A percentile compares a stretch with the other conserved stretches of the same genome.
Conservation (phyloP, 2,329 filamentous ascomycete genomes). For the Claviceps paspali region DNA sequence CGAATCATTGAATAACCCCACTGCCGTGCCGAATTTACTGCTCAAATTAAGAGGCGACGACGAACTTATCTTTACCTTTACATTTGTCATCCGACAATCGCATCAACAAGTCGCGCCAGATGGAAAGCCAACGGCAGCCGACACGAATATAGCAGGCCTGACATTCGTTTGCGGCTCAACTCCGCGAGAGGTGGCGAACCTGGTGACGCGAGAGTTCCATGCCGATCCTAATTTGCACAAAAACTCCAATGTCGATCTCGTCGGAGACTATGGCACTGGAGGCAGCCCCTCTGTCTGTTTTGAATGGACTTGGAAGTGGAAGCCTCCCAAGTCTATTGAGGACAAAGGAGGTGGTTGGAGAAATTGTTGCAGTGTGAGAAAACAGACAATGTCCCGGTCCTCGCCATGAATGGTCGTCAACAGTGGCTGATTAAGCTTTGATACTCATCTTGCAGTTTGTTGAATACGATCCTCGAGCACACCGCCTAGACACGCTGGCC, state of each 20-base stretch:
- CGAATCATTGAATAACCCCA: constrained; percentile 36
- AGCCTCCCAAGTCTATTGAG: constrained; percentile 66
- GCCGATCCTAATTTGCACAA: constrained; percentile 96
- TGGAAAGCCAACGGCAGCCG: constrained; percentile 31
- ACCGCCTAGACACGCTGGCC: constrained; percentile 73
- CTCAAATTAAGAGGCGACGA: constrained; percentile 82
- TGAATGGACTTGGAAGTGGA: constrained; percentile 96
- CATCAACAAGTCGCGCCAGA: constrained; percentile 31
- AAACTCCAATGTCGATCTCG: constrained; percentile 84
- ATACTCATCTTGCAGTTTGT: constrained; percentile 51
- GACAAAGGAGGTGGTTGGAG: constrained; percentile 87
- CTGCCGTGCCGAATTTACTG: constrained; percentile 54
- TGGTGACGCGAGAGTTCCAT: constrained; percentile 90
- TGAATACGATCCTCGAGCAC: constrained; percentile 88
- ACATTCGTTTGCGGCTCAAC: constrained; percentile 88
- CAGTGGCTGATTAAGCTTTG: neutral
- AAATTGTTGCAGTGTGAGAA: constrained; percentile 69
- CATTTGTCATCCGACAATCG: constrained; percentile 58
- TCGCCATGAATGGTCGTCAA: neutral
- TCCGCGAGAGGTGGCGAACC: constrained; percentile 73
- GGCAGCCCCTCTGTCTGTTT: constrained; percentile 78
- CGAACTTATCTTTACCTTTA: constrained; percentile 85
- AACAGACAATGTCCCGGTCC: neutral
- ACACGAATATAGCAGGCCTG: constrained; percentile 73
- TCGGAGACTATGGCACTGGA: constrained; percentile 79